Conservation (phyloP, 2,329 filamentous ascomycete species). For the Stemphylium lycopersici region DNA sequence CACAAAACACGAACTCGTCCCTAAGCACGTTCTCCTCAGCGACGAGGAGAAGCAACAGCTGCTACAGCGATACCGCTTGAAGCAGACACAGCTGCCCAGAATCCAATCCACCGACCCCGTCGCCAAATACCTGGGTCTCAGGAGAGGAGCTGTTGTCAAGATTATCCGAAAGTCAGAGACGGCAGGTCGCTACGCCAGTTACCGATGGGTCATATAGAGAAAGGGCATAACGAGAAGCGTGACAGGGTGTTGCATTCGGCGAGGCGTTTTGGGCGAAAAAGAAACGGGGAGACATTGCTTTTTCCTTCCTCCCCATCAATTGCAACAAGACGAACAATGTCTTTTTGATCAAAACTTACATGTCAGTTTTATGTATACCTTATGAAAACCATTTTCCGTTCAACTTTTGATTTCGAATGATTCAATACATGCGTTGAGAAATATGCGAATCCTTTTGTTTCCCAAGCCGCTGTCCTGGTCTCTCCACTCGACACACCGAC, state of each 20-base stretch:
- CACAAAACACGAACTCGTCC: slow-evolving; percentile 95
- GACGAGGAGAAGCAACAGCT: slow-evolving; percentile 86
- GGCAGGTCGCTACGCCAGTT: slow-evolving; percentile 94
- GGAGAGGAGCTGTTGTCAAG: slow-evolving; percentile 94
- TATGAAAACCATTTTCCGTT: no score
- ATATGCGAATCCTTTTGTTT: no score
- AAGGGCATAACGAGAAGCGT: not conserved
- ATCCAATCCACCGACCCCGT: slow-evolving; percentile 93
- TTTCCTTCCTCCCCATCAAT: not conserved
- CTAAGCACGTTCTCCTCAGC: slow-evolving; percentile 88
- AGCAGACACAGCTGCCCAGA: slow-evolving; percentile 94
- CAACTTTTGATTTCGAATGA: no score
- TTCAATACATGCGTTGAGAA: no score
- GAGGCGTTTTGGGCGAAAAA: slow-evolving; percentile 39
- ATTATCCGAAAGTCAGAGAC: slow-evolving; percentile 97
- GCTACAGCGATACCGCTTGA: slow-evolving; percentile 87
- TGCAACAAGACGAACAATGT: not conserved
- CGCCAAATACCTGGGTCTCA: slow-evolving; percentile 86
- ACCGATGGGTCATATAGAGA: slow-evolving; percentile 67
- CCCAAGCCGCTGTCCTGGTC: no score
- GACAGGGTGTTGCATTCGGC: slow-evolving; percentile 28
- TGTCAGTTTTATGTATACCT: no score
- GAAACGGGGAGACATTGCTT: slow-evolving; percentile 9
- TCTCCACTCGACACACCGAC: no score
- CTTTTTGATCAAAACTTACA: no score